Conservation (phyloP, 306 rosid species). For the Echinosophora koreensis region DNA sequence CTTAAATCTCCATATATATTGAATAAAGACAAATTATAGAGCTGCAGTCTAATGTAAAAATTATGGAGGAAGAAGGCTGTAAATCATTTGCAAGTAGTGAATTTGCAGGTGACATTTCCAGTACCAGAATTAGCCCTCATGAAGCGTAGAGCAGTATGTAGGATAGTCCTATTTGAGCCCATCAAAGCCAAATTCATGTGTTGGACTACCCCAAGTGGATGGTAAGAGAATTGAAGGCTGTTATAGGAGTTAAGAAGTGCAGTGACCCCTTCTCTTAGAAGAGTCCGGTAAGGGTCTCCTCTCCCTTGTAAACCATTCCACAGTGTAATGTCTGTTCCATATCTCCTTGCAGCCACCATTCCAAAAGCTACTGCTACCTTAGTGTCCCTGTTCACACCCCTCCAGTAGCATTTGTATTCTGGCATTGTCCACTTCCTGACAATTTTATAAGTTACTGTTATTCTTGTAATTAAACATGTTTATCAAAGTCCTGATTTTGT, state of each 20-base stretch:
- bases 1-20: conserved; percentile 20
- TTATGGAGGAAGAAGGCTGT: background rate
- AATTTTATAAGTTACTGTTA: background rate
- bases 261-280: conserved; percentile 80
- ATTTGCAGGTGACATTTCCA: conserved; percentile 73
- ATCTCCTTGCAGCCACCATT: conserved; percentile 63
- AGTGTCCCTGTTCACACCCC: conserved; percentile 73
- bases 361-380: conserved; percentile 81
- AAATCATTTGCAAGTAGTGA: conserved; percentile 65
- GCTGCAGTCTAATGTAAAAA: background rate
- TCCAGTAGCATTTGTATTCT: conserved; percentile 84
- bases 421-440: conserved; percentile 73
- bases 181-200: conserved; percentile 69
- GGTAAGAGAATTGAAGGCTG: conserved; percentile 67
- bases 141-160: conserved; percentile 72
- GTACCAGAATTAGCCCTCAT: conserved; percentile 78
- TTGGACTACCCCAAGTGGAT: conserved; percentile 61
- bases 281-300: conserved; percentile 84
- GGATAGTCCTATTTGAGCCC: conserved; percentile 69
- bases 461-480: background rate
- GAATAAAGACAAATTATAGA: background rate
- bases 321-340: conserved; percentile 78
- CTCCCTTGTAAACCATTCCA: conserved; percentile 80
- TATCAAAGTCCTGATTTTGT: conserved; percentile 5
- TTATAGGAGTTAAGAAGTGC: conserved; percentile 83